These are phyloP conservation scores for Colletotrichum aenigma DNA, from an alignment of 2,329 filamentous ascomycete species.

Conservation along the genomic window DNA sequence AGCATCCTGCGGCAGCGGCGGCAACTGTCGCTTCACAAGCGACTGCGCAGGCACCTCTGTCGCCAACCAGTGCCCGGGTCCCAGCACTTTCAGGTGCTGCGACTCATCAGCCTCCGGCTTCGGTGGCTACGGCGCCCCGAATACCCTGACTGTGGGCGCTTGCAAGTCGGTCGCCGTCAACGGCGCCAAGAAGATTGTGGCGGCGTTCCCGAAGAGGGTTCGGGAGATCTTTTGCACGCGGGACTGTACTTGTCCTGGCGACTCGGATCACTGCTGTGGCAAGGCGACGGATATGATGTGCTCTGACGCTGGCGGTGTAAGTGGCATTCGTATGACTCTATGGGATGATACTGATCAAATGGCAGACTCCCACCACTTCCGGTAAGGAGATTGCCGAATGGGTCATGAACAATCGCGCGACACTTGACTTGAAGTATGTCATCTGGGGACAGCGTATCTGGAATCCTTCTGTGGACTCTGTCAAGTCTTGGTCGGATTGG, in stretches of 20 bases:
- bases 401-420: slow-evolving; percentile 47
- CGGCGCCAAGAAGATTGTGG: slow-evolving; percentile 37
- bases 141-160: slow-evolving; percentile 35
- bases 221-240: slow-evolving; percentile 37
- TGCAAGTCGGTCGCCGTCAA: slow-evolving; percentile 40
- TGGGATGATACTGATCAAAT: background rate
- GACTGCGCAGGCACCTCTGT: slow-evolving; percentile 37
- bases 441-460: slow-evolving; percentile 57
- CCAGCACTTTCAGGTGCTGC: slow-evolving; percentile 43
- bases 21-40: slow-evolving; percentile 41
- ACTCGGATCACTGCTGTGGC: slow-evolving; percentile 42
- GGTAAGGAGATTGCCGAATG: slow-evolving; percentile 51
- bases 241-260: slow-evolving; percentile 34
- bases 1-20: slow-evolving; percentile 35
- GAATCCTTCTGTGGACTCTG: slow-evolving; percentile 38
- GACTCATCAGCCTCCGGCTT: slow-evolving; percentile 31
- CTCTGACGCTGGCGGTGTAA: slow-evolving; percentile 40
- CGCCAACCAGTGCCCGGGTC: slow-evolving; percentile 41
- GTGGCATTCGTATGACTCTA: slow-evolving; percentile 13
- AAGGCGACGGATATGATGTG: slow-evolving; percentile 43
- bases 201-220: slow-evolving; percentile 37
- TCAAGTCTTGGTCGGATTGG: slow-evolving; percentile 45
- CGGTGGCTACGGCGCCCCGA: slow-evolving; percentile 37
- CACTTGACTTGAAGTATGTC: slow-evolving; percentile 50
- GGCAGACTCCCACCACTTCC: slow-evolving; percentile 36